These are phyloP conservation scores for Artomyces pyxidatus DNA, from an alignment of 768 basidiomycete species.

Conservation along the genomic window DNA sequence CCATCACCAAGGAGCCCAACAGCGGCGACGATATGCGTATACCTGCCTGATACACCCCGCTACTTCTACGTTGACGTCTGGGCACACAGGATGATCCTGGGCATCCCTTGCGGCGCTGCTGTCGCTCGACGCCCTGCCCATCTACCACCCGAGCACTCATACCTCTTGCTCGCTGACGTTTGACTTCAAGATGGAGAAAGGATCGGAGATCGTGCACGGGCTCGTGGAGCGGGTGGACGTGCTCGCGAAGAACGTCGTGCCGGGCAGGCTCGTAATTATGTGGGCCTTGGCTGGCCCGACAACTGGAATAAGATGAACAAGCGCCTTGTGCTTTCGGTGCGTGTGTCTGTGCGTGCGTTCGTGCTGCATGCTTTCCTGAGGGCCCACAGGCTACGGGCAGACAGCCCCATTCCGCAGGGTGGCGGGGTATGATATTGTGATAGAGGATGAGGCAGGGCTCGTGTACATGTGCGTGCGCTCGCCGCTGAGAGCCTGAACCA, in stretches of 20 bases:
- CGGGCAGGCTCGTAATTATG: slow-evolving; percentile 79
- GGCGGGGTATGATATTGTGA: slow-evolving; percentile 78
- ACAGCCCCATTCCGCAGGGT: slow-evolving; percentile 80
- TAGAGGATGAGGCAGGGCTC: slow-evolving; percentile 69
- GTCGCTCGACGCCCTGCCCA: slow-evolving; percentile 36
- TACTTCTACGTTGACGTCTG: not conserved
- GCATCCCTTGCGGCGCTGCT: slow-evolving; percentile 32
- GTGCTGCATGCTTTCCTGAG: not conserved
- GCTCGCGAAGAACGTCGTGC: slow-evolving; percentile 82
- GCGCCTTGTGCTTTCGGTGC: slow-evolving; percentile 74
- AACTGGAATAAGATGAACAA: slow-evolving; percentile 73
- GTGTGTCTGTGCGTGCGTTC: slow-evolving; percentile 10
- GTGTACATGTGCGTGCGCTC: slow-evolving; percentile 73
- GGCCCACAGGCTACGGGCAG: slow-evolving; percentile 68
- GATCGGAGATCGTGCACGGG: slow-evolving; percentile 63
- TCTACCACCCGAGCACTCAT: slow-evolving; percentile 85
- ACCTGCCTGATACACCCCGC: slow-evolving; percentile 17
- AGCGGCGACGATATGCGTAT: slow-evolving; percentile 86
- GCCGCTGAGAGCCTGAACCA: slow-evolving; percentile 9
- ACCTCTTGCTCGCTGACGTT: slow-evolving; percentile 89
- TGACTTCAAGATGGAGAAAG: slow-evolving; percentile 75
- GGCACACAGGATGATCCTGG: slow-evolving; percentile 25
- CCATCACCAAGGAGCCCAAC: slow-evolving; percentile 65
- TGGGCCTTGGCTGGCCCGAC: slow-evolving; percentile 83
- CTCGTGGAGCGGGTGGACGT: slow-evolving; percentile 73